Evolutionary conservation across 2,329 filamentous ascomycete species (phyloP).

Genomic region (Neonectria punicea): DNA sequence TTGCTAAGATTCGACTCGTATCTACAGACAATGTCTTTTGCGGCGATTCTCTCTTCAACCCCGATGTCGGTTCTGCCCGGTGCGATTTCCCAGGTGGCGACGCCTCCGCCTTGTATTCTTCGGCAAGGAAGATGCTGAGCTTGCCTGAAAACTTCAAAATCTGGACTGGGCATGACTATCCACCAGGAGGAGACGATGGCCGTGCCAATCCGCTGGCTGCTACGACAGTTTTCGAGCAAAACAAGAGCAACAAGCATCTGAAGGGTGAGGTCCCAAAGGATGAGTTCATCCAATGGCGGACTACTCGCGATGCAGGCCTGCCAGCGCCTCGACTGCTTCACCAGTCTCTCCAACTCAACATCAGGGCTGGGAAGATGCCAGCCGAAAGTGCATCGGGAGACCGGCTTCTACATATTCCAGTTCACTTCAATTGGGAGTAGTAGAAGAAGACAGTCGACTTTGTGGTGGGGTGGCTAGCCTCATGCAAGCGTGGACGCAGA

Average conservation of each 20-base stretch:
- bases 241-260: conserved; percentile 57
- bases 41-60: conserved; percentile 62
- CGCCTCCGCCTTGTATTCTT: conserved; percentile 53
- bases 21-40: conserved; percentile 55
- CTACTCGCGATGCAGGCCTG: conserved; percentile 54
- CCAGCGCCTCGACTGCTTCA: conserved; percentile 57
- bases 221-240: conserved; percentile 57
- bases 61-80: conserved; percentile 60
- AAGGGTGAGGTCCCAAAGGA: conserved; percentile 51
- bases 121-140: conserved; percentile 52
- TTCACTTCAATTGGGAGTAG: background rate
- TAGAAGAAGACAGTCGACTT: no score
- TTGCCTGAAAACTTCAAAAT: conserved; percentile 55
- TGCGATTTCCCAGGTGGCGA: conserved; percentile 64
- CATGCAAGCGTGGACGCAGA: no score
- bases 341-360: conserved; percentile 61
- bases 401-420: background rate
- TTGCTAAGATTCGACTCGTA: no score
- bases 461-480: no score
- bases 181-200: conserved; percentile 44
- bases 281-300: conserved; percentile 55
- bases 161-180: conserved; percentile 65
- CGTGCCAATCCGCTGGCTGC: conserved; percentile 49
- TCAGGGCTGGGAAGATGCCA: conserved; percentile 58
- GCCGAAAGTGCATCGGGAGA: background rate